Evolutionary conservation across 2,329 filamentous ascomycete species (phyloP).

Genomic region (Sporothrix sp.): DNA sequence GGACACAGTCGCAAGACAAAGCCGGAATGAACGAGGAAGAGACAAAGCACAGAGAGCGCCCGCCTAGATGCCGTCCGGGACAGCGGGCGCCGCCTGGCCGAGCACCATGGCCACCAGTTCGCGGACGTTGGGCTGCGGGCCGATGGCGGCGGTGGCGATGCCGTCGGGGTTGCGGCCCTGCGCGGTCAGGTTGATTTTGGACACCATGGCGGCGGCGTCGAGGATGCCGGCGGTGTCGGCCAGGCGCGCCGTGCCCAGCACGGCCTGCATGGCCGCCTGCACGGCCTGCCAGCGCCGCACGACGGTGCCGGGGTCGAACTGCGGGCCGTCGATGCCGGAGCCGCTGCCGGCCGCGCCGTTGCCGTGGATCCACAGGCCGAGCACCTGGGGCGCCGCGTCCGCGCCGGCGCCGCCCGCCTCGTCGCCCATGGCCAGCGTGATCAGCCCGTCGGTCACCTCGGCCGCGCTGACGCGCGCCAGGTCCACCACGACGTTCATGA

Average conservation of each 20-base stretch:
- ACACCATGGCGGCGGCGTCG: constrained; percentile 5
- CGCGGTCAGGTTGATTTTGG: background rate
- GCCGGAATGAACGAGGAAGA: too few relatives aligned
- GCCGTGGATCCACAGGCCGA: constrained; percentile 47
- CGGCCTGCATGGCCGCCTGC: constrained; percentile 16
- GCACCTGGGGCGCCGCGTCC: constrained; percentile 26
- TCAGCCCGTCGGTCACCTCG: constrained; percentile 48
- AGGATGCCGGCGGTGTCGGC: constrained; percentile 9
- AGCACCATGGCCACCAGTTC: constrained; percentile 26
- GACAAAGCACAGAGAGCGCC: too few relatives aligned
- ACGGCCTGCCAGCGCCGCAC: constrained; percentile 32
- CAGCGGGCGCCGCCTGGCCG: too few relatives aligned
- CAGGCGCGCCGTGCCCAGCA: constrained; percentile 8
- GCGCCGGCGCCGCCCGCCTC: background rate
- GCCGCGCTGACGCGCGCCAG: constrained; percentile 52
- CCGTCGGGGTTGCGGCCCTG: constrained; percentile 20
- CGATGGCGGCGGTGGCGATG: constrained; percentile 35
- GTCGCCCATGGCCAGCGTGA: constrained; percentile 15
- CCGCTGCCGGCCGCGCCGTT: constrained; percentile 3
- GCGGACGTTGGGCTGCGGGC: constrained; percentile 34
- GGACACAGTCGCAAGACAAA: too few relatives aligned
- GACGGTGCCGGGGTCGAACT: constrained; percentile 25
- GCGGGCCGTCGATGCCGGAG: background rate
- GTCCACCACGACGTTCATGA: constrained; percentile 61
- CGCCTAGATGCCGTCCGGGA: too few relatives aligned